A percentile compares a stretch with the other conserved stretches of the same genome.
Conservation (phyloP, 768 basidiomycete genomes). For the Boletus sensibilis region DNA sequence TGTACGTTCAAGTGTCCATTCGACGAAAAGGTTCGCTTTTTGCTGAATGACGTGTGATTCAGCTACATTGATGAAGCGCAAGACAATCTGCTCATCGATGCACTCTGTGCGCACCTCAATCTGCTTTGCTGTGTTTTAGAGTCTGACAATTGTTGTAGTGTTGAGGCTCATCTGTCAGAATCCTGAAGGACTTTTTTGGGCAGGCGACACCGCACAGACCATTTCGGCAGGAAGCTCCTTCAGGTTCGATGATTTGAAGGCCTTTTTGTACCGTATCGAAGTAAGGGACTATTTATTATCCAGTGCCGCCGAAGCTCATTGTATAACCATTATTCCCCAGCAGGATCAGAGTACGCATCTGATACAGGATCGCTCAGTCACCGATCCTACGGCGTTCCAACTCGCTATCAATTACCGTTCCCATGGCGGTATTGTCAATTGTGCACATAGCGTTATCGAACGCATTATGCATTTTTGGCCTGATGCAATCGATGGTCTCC, state of each 20-base stretch:
- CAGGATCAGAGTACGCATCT: constrained; percentile 16
- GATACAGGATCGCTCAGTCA: constrained; percentile 15
- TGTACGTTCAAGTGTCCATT: constrained; percentile 39
- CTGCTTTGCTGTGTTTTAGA: neutral
- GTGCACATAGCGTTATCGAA: constrained; percentile 64
- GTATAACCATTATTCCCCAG: constrained; percentile 11
- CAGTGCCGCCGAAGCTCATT: neutral
- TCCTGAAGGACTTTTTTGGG: constrained; percentile 70
- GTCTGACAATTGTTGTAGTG: constrained; percentile 40
- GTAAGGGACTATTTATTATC: constrained; percentile 31
- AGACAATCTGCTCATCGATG: constrained; percentile 68
- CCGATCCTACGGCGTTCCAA: constrained; percentile 47
- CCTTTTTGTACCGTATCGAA: constrained; percentile 63
- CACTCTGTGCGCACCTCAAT: constrained; percentile 42
- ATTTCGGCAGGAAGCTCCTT: constrained; percentile 74
- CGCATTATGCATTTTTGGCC: constrained; percentile 63
- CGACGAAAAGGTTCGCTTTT: neutral
- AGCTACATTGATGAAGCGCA: constrained; percentile 75
- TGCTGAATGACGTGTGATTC: neutral
- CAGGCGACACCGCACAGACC: constrained; percentile 78
- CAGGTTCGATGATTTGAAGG: constrained; percentile 67
- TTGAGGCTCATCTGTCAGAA: constrained; percentile 62
- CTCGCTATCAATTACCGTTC: constrained; percentile 67
- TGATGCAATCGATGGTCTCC: constrained; percentile 57
- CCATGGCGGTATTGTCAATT: constrained; percentile 72